Conservation (phyloP, 208 protist genomes). For the Crithidia fasciculata region DNA sequence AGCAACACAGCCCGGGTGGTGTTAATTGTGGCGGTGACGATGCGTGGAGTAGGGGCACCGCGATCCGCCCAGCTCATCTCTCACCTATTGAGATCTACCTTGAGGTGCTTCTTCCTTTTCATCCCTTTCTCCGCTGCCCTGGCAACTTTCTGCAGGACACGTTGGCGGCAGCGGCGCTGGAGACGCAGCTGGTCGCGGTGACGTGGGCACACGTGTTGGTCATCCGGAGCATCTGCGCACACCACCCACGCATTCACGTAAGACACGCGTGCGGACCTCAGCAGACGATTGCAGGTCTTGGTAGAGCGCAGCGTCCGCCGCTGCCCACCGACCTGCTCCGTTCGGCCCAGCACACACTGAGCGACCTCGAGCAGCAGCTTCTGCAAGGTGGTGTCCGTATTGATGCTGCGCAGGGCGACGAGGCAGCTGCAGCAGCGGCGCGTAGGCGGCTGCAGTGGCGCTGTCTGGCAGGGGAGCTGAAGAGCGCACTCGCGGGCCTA, state of each 20-base stretch:
- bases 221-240: neutral
- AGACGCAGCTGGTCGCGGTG: conserved; percentile 5
- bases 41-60: neutral
- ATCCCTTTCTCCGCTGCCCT: conserved; percentile 3
- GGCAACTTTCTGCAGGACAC: neutral
- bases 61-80: neutral
- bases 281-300: neutral
- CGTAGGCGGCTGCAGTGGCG: neutral
- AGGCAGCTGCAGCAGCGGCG: neutral
- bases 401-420: neutral
- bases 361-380: neutral
- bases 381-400: neutral
- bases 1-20: neutral
- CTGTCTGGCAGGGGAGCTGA: neutral
- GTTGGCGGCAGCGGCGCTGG: neutral
- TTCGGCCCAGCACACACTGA: neutral
- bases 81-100: conserved; percentile 9
- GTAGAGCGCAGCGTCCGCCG: neutral
- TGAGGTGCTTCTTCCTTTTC: neutral
- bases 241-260: conserved; percentile 9
- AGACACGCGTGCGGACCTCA: no score
- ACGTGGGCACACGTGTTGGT: conserved; percentile 25
- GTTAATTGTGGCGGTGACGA: neutral
- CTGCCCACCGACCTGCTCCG: neutral
- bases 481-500: neutral